Base-by-base conservation (phyloP, 768 basidiomycete species). In the Pilatotrama ljubarskyi region DNA sequence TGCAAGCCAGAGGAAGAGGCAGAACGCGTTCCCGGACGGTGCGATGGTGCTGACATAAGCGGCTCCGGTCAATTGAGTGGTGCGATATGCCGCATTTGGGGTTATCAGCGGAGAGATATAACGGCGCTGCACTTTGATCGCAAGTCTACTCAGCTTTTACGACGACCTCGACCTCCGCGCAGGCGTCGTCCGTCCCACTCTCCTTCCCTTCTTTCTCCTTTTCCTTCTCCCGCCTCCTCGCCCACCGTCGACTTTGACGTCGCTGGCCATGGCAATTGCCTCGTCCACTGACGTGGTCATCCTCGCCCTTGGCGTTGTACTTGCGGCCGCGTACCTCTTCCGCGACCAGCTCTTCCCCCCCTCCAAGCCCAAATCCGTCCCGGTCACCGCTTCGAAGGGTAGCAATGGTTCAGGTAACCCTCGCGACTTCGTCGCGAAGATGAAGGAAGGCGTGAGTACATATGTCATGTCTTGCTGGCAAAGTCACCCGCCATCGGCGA, bases 381-480 rank as follows among this genome's bases (percentile, higher is more conserved):
- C 85, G 0, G 59, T 78, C 25, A 64, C 80, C 25, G 43, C 68
- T n/a, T 72, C 82, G 32, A 80, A 82, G 53, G 75, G 76, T 0
- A 71, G 61, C 55, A 70, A 78, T 38, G 88, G 88, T 78, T 90
- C 86, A 48, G 89, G 86, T 1, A 93, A 97, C 69, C 93, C 95
- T n/a, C 80, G 95, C 43, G 94, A 98, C 73, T 97, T 97, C 70
- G 82, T 97, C 41, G 84, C 86, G 13, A 95, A 95, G 78, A 95
- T 98, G 93, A 91, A 94, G 77, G 86, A 89, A 61, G 87, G 85
- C 40, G 96, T 98, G 76, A 72, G 92, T 82, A 17, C 10, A n/a
- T 26, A n/a, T 47, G 9, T 20, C 17, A 4, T 47, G 9, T 20
- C 17, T 35, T 14, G 47, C 53, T 40, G 55, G 55, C 47, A 29